These are phyloP conservation scores for Penicillium egyptiacum DNA, from an alignment of 495 filamentous ascomycete species.

Conservation along the genomic window DNA sequence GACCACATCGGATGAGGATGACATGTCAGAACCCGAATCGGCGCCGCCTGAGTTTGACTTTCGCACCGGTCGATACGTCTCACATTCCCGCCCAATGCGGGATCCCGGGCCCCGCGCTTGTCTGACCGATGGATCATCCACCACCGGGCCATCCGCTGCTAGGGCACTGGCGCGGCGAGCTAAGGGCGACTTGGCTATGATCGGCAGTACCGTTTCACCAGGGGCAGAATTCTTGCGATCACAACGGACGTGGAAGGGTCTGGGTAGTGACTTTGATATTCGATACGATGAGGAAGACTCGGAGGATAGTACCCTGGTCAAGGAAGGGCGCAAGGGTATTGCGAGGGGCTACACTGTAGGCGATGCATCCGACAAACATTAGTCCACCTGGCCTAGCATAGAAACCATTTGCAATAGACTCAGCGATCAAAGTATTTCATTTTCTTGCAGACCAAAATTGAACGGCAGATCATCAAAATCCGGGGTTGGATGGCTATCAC, in stretches of 20 bases:
- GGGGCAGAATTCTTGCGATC: conserved; percentile 83
- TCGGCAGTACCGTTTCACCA: conserved; percentile 82
- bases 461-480: conserved; percentile 10
- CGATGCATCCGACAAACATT: conserved; percentile 44
- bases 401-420: conserved; percentile 13
- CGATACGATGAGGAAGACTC: conserved; percentile 61
- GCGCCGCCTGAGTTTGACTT: conserved; percentile 90
- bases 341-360: conserved; percentile 88
- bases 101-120: conserved; percentile 36
- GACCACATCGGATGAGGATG: conserved; percentile 36
- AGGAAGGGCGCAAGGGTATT: conserved; percentile 85
- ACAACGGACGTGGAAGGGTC: conserved; percentile 84
- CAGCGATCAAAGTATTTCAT: conserved; percentile 7
- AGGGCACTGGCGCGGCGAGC: conserved; percentile 58
- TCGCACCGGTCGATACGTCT: conserved; percentile 82
- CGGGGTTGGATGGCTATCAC: conserved; percentile 22
- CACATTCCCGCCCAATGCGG: conserved; percentile 77
- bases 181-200: conserved; percentile 68
- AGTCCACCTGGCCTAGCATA: conserved; percentile 15
- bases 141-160: conserved; percentile 34
- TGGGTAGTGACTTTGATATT: conserved; percentile 82
- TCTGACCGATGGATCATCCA: conserved; percentile 33
- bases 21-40: conserved; percentile 62
- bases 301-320: conserved; percentile 55
- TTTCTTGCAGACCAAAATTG: neutral